Evolutionary conservation across 768 basidiomycete genomes (phyloP).

Genomic region (Clathrus columnatus): DNA sequence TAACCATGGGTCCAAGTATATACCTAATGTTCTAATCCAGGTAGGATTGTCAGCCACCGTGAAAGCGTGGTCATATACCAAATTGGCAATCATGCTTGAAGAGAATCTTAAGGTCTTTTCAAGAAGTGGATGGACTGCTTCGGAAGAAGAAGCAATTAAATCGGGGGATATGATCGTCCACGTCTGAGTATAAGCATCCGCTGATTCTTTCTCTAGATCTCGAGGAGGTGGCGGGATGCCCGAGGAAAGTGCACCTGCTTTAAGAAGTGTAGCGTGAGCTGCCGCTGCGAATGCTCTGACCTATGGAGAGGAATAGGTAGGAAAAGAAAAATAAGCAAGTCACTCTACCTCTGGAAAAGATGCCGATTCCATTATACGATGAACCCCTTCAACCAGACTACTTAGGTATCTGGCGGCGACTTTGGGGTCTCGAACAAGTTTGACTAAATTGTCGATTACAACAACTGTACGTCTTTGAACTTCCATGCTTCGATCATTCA

Average conservation of each 20-base stretch:
- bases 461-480: conserved; percentile 91
- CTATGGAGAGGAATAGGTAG: no score
- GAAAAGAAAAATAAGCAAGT: conserved; percentile 13
- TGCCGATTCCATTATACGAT: conserved; percentile 81
- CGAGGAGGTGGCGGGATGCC: conserved; percentile 63
- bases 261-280: conserved; percentile 69
- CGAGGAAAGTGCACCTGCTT: conserved; percentile 73
- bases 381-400: conserved; percentile 80
- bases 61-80: conserved; percentile 47
- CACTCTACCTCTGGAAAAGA: conserved; percentile 84
- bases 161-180: conserved; percentile 50
- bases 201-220: conserved; percentile 56
- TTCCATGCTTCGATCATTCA: conserved; percentile 95
- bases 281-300: conserved; percentile 88
- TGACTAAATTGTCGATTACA: conserved; percentile 93
- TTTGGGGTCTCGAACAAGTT: conserved; percentile 86
- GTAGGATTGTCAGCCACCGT: conserved; percentile 42
- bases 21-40: conserved; percentile 67
- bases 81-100: conserved; percentile 67
- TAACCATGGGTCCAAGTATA: conserved; percentile 69
- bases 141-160: conserved; percentile 32
- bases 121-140: conserved; percentile 48
- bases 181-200: conserved; percentile 46
- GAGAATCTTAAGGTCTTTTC: conserved; percentile 59
- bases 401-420: conserved; percentile 86